A percentile compares a stretch with the other conserved stretches of the same genome.
These are phyloP conservation scores for Phytophthora hybrid DNA, from an alignment of 352 stramenopile species.

Conservation along the genomic window DNA sequence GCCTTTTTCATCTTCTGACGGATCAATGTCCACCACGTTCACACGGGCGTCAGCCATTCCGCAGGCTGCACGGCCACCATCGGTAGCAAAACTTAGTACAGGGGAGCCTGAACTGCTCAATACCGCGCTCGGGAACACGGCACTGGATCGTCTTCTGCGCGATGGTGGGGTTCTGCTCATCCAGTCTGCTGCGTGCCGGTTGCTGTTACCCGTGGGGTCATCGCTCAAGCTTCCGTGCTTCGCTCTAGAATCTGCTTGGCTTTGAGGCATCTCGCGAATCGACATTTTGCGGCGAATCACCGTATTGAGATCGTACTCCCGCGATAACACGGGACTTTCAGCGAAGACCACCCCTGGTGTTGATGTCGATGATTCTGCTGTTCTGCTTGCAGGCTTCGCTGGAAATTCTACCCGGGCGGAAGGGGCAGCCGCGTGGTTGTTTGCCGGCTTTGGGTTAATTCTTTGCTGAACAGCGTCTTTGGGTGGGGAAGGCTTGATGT, in stretches of 20 bases:
- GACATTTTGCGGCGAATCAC: conserved; percentile 87
- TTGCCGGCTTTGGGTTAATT: conserved; percentile 23
- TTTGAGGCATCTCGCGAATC: conserved; percentile 45
- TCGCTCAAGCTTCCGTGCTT: conserved; percentile 7
- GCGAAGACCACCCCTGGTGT: conserved; percentile 23
- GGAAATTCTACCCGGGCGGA: conserved; percentile 1
- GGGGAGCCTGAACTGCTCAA: conserved; percentile 41
- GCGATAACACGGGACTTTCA: conserved; percentile 51
- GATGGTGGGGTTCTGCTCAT: conserved; percentile 37
- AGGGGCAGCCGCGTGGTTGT: conserved; percentile 1
- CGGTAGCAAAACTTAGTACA: conserved; percentile 65
- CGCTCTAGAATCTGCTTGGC: conserved; percentile 6
- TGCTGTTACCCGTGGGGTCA: conserved; percentile 7
- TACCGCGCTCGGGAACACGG: conserved; percentile 33
- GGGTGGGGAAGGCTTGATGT: conserved; percentile 50
- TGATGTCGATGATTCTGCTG: conserved; percentile 3
- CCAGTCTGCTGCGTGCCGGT: conserved; percentile 30
- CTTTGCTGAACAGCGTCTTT: conserved; percentile 32
- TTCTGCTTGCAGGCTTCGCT: conserved; percentile 7
- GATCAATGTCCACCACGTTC: conserved; percentile 51
- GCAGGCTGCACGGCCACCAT: conserved; percentile 60
- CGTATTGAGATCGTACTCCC: conserved; percentile 81
- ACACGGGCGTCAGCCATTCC: conserved; percentile 53
- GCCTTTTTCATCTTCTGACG: conserved; percentile 39
- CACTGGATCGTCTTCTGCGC: conserved; percentile 35